These are phyloP conservation scores for Trematosphaeria pertusa DNA, from an alignment of 2,329 filamentous ascomycete species.

Conservation along the genomic window DNA sequence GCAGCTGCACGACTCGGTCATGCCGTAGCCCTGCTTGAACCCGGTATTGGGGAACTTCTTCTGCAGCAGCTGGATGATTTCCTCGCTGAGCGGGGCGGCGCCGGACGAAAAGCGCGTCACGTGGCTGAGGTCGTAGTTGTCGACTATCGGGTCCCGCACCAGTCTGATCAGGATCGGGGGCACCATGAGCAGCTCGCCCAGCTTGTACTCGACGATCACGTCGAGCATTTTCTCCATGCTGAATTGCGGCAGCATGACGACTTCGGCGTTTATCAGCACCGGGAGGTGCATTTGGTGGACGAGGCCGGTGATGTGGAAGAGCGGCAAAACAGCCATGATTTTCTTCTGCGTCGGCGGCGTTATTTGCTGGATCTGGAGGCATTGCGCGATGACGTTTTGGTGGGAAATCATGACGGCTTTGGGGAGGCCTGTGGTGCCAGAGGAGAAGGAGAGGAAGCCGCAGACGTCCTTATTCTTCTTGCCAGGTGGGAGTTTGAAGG, in stretches of 20 bases:
- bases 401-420: slow-evolving; percentile 48
- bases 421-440: slow-evolving; percentile 47
- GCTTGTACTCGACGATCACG: slow-evolving; percentile 54
- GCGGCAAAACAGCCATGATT: slow-evolving; percentile 41
- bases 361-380: slow-evolving; percentile 60
- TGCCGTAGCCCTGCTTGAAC: slow-evolving; percentile 72
- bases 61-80: slow-evolving; percentile 64
- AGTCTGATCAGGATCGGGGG: slow-evolving; percentile 68
- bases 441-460: slow-evolving; percentile 53
- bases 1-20: slow-evolving; percentile 71
- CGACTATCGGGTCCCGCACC: slow-evolving; percentile 62
- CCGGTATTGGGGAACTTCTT: slow-evolving; percentile 65
- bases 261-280: slow-evolving; percentile 68
- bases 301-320: slow-evolving; percentile 46
- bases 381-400: slow-evolving; percentile 59
- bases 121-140: slow-evolving; percentile 63
- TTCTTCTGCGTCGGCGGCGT: slow-evolving; percentile 51
- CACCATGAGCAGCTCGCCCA: slow-evolving; percentile 60
- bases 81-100: slow-evolving; percentile 64
- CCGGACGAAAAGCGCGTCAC: slow-evolving; percentile 65
- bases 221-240: slow-evolving; percentile 61
- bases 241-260: slow-evolving; percentile 70
- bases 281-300: slow-evolving; percentile 65
- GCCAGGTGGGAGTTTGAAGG: slow-evolving; percentile 59
- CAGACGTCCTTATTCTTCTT: slow-evolving; percentile 65